A percentile compares a stretch with the other conserved stretches of the same genome.
phyloP scores from a whole-genome alignment of 2,329 filamentous ascomycete genomes.

The Trichophyton rubrum region DNA sequence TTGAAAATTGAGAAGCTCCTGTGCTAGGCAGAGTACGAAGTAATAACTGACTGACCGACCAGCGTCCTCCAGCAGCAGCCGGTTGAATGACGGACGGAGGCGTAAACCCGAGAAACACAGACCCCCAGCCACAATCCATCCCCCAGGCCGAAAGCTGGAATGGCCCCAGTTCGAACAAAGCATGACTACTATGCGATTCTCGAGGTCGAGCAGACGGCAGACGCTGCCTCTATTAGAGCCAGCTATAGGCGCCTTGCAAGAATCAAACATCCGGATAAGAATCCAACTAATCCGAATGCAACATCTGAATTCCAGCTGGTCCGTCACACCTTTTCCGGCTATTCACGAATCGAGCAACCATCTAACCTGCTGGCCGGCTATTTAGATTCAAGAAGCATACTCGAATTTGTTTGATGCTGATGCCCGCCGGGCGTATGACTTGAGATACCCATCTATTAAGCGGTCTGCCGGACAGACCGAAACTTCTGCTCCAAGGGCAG shows the following conservation, averaged over 20 bases:
- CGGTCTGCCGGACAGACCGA: neutral
- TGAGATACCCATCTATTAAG: neutral
- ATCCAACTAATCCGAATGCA: constrained; percentile 5
- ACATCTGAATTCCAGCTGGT: constrained; percentile 12
- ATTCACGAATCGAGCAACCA: neutral
- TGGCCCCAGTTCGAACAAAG: neutral
- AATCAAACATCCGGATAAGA: constrained; percentile 13
- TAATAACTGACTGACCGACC: too few relatives aligned
- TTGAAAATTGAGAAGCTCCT: too few relatives aligned
- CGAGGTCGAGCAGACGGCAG: constrained; percentile 8
- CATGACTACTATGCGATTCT: constrained; percentile 13
- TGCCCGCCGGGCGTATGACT: neutral
- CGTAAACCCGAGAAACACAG: neutral
- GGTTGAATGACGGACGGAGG: neutral
- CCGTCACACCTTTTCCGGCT: neutral
- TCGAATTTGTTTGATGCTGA: neutral
- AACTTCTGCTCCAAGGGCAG: neutral
- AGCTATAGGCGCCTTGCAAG: constrained; percentile 10
- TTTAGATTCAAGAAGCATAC: neutral
- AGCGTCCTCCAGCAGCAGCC: neutral
- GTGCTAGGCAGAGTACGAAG: too few relatives aligned
- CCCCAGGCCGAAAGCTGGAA: neutral
- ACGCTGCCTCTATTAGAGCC: constrained; percentile 5
- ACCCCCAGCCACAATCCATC: neutral
- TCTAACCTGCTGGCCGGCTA: neutral